phyloP scores from a whole-genome alignment of 495 filamentous ascomycete genomes.

The Penicillium daleae region DNA sequence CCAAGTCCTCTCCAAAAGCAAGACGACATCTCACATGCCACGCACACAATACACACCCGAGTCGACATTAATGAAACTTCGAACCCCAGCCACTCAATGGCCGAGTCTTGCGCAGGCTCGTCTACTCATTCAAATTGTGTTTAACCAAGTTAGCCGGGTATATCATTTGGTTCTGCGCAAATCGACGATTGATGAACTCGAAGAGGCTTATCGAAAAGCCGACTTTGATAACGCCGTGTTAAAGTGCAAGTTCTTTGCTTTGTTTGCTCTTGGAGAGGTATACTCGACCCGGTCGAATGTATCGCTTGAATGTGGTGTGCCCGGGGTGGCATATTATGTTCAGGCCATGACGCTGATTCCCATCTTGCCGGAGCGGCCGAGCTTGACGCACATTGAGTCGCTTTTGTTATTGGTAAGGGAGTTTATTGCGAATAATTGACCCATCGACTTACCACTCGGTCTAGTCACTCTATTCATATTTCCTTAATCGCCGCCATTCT shows the following conservation, averaged over 20 bases:
- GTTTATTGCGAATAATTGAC: not conserved
- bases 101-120: constrained; percentile 31
- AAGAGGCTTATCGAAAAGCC: constrained; percentile 21
- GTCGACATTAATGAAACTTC: constrained; percentile 21
- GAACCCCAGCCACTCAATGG: constrained; percentile 27
- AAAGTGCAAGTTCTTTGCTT: constrained; percentile 35
- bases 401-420: constrained; percentile 38
- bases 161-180: constrained; percentile 37
- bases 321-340: constrained; percentile 36
- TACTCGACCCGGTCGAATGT: constrained; percentile 29
- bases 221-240: constrained; percentile 29
- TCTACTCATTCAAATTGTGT: constrained; percentile 30
- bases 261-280: constrained; percentile 40
- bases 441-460: not conserved
- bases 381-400: constrained; percentile 46
- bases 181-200: constrained; percentile 31
- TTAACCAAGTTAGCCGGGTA: constrained; percentile 33
- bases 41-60: constrained; percentile 36
- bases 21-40: constrained; percentile 29
- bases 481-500: constrained; percentile 48
- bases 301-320: constrained; percentile 25
- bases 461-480: constrained; percentile 48
- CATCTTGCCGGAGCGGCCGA: constrained; percentile 38
- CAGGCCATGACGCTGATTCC: constrained; percentile 36
- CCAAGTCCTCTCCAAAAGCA: constrained; percentile 28